Conservation (phyloP, 2,329 filamentous ascomycete genomes). For the Thielaviopsis musarum region DNA sequence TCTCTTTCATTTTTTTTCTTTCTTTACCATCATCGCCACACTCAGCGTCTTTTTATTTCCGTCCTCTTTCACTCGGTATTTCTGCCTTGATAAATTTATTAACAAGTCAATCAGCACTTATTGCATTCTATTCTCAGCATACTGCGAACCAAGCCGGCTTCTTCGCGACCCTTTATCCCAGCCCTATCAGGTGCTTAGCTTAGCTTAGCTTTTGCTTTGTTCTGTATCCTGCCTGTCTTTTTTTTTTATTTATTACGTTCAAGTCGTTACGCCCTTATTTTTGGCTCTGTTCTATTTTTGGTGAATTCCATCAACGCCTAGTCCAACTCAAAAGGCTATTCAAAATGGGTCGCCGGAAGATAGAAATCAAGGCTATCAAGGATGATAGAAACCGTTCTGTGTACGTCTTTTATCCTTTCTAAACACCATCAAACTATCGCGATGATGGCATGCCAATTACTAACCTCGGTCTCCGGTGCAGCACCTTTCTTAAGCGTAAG, state of each 20-base stretch:
- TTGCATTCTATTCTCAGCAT: background rate
- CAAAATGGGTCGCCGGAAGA: slow-evolving; percentile 93
- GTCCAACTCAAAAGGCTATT: slow-evolving; percentile 4
- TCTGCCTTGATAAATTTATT: background rate
- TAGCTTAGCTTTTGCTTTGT: background rate
- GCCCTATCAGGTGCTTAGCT: background rate
- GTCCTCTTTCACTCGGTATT: background rate
- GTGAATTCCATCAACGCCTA: slow-evolving; percentile 5
- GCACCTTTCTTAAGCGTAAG: slow-evolving; percentile 96
- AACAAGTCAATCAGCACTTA: background rate
- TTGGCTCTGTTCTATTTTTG: slow-evolving; percentile 7
- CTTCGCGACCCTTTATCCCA: background rate
- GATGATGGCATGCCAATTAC: background rate
- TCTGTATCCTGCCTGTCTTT: background rate
- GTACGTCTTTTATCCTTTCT: slow-evolving; percentile 39
- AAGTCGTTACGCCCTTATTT: background rate
- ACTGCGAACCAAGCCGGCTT: background rate
- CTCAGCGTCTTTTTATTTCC: background rate
- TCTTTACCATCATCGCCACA: background rate
- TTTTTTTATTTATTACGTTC: background rate
- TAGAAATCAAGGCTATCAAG: slow-evolving; percentile 99
- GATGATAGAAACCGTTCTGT: slow-evolving; percentile 95
- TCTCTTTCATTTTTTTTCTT: background rate
- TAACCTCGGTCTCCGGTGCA: slow-evolving; percentile 21
- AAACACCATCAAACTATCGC: no score